Evolutionary conservation across 306 rosid species (phyloP), one percentile per base, ranked within the genome.

Genomic region (Psophocarpus tetragonolobus): DNA sequence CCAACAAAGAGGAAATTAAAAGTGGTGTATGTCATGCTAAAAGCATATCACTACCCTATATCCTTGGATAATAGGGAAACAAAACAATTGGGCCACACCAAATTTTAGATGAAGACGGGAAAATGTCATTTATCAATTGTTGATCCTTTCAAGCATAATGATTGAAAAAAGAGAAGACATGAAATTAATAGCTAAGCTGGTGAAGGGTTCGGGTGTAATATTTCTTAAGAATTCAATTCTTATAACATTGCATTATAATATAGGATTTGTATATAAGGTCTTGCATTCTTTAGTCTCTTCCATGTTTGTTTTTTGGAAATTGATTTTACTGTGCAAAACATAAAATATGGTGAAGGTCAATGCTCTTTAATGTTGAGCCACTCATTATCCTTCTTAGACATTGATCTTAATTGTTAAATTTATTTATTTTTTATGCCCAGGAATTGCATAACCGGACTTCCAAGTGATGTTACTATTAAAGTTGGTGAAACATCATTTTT

Each of bases 381-480:
- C n/a, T 18, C 6, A 21, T 62, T 70, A 58, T 42, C 14, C 26
- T 20, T 30, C 30, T 1, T 13, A 32, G 4, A 11, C 1, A 21
- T 69, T 8, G 3, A 8, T 69, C 56, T 15, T 15, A 24, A 6
- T 71, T 45, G 44, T 67, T 20, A 20, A 30, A 50, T 33, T 23
- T 0, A 6, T 29, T 1, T 56, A 41, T 6, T 17, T 71, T 68
- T 62, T 57, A 4, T 73, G 78, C n/a, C 75, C 85, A 89, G 97
- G 97, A 32, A 69, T 68, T 91, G 98, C 88, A 84, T 93, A 61
- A 83, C 91, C 12, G 98, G 97, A 35, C 88, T 91, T 62, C 87
- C 93, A 27, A 93, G 95, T 77, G 98, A 93, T 83, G 80, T 93
- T 75, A 80, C 81, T 0, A 20, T 91, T 78, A 81, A 84, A 88